Evolutionary conservation across 345 rosid species (phyloP), one percentile per base, ranked within the genome.

Genomic region (Mallotus nudiflorus): DNA sequence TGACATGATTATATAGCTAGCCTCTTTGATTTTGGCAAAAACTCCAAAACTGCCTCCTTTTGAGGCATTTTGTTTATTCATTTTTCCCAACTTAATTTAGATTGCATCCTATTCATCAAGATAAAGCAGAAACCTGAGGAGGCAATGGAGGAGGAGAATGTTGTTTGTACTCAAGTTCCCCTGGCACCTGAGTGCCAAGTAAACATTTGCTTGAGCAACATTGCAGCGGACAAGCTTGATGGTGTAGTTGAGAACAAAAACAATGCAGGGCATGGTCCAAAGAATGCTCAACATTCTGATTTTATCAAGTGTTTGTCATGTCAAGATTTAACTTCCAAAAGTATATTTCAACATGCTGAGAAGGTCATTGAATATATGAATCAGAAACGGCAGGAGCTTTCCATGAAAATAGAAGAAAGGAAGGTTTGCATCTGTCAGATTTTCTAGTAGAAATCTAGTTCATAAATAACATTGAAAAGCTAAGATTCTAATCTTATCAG

Each of bases 261-360:
- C 6, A 16, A 61, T 37, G 29, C 49, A 37, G 28, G 37, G 35
- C n/a, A 19, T 16, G 39, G 1, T 16, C 22, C 62, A 29, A 33
- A 19, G 25, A 8, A 33, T 18, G 45, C 35, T 33, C 25, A 35
- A 7, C 53, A 24, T 10, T 52, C 40, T 16, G 46, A 42, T 42
- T 42, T 42, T 12, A 12, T 42, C 46, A 42, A 42, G 46, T 42
- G 4, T 42, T 8, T 5, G 28, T 55, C 35, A 53, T 51, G 29
- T 13, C 13, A 52, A 53, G 65, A 57, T 24, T 53, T 16, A 3
- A 45, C 16, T 69, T 33, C 44, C 13, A 33, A 61, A 50, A 6
- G 56, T 18, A 51, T 12, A 61, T 61, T 70, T 33, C 57, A 71
- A 62, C 60, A 62, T 10, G 51, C 25, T 42, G 24, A 18, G 56